Evolutionary conservation across 1,139 yeast genomes (phyloP).

Genomic region (Blastobotrys aristatus): DNA sequence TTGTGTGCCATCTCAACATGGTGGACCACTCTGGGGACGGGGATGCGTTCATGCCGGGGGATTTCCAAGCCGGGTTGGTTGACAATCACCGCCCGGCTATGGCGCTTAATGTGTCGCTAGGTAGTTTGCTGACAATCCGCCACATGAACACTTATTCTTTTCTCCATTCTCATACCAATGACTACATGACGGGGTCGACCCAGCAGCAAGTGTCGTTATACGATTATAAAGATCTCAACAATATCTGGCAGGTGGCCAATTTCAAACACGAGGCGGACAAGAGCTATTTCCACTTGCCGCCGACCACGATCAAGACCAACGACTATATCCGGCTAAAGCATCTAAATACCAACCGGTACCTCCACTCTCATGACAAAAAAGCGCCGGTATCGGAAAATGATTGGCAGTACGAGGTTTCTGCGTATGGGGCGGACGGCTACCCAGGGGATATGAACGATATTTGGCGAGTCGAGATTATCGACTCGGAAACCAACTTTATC

Average conservation of each 20-base stretch:
- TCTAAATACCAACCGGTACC: constrained; percentile 50
- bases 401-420: constrained; percentile 67
- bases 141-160: constrained; percentile 60
- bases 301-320: constrained; percentile 41
- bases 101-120: constrained; percentile 53
- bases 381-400: constrained; percentile 83
- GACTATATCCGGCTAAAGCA: constrained; percentile 59
- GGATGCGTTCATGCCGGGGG: constrained; percentile 48
- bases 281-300: constrained; percentile 13
- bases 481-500: background rate
- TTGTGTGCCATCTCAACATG: constrained; percentile 46
- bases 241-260: constrained; percentile 62
- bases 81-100: constrained; percentile 41
- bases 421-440: constrained; percentile 47
- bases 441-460: constrained; percentile 31
- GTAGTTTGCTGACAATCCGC: constrained; percentile 61
- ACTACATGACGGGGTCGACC: constrained; percentile 50
- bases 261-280: constrained; percentile 13
- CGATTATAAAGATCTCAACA: constrained; percentile 49
- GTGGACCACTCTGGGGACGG: constrained; percentile 49
- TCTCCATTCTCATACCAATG: constrained; percentile 58
- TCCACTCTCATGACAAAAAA: constrained; percentile 50
- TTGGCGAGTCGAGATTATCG: constrained; percentile 27
- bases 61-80: constrained; percentile 49
- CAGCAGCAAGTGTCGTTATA: constrained; percentile 69